phyloP scores from a whole-genome alignment of 306 rosid genomes.

The Trifolium dubium region DNA sequence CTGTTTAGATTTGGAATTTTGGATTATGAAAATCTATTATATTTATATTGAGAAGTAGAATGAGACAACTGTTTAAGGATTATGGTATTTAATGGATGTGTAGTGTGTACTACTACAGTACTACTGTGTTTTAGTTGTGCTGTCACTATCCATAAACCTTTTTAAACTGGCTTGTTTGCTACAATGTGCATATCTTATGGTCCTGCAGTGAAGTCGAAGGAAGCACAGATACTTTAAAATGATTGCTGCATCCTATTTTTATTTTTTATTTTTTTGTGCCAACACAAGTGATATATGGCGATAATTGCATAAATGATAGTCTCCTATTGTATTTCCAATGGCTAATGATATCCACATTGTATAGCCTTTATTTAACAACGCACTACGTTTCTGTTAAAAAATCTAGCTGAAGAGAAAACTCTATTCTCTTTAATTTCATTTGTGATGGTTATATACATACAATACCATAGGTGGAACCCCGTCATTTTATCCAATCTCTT shows the following conservation, averaged over 20 bases:
- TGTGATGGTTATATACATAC: not conserved
- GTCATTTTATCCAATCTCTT: not conserved
- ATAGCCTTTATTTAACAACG: not conserved
- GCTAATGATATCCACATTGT: not conserved
- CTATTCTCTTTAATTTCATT: not conserved
- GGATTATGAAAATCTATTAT: too few species aligned
- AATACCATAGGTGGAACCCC: not conserved
- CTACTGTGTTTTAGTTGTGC: not conserved
- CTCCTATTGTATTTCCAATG: not conserved
- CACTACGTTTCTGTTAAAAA: not conserved
- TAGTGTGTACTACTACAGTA: too few species aligned
- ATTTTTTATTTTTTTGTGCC: not conserved
- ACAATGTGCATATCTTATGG: too few species aligned
- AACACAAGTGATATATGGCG: not conserved
- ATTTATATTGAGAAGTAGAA: not conserved
- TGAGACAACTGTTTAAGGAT: not conserved
- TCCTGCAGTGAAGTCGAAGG: too few species aligned
- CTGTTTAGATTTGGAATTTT: too few species aligned
- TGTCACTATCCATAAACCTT: not conserved
- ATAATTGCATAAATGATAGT: not conserved
- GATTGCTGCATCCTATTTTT: not conserved
- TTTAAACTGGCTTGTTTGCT: slow-evolving; percentile 1
- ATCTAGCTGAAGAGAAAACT: not conserved
- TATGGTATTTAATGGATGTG: not conserved
- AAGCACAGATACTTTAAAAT: too few species aligned